Evolutionary conservation across 345 rosid genomes (phyloP), one percentile per base, ranked within the genome.

Genomic region (Moricandia arvensis): DNA sequence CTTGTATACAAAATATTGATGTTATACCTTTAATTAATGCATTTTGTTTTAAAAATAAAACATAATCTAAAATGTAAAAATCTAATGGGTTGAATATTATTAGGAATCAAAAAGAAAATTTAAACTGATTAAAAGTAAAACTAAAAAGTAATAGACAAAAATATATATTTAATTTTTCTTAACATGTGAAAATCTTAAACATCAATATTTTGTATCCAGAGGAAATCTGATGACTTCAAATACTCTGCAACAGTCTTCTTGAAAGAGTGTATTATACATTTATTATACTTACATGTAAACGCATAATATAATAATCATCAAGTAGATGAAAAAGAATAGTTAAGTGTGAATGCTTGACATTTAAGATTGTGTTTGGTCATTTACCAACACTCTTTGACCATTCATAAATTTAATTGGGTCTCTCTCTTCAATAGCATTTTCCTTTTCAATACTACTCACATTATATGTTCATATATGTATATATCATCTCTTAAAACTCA

Each of bases 361-460:
- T 71, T 77, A 77, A 64, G 80, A 33, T 58, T 64, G 41, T 71
- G 76, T 58, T 77, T 53, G 61, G 18, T 64, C 72, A 71, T 77
- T 77, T 71, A 71, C 18, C 66, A 77, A 77, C 75, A 57, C 43
- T 58, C 67, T 58, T 77, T 77, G 72, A 77, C 76, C 75, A 70
- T 24, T 57, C 60, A 27, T 34, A 8, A 55, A 41, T 70, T 64
- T 64, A 63, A 57, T 54, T 18, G 29, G 75, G 70, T 7, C 59
- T 38, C 37, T 30, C 24, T 63, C 59, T 76, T 75, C 75, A 13
- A 69, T 9, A 63, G 10, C 59, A 7, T 45, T 68, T 38, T 38
- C 45, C 16, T 68, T 33, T 27, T 33, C 71, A 31, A 30, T 38
- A 16, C 45, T n/a, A 45, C n/a, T 21, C 2, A 11, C 45, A 38